Percentiles rank a stretch among this genome's conserved stretches.
phyloP scores from a whole-genome alignment of 2,329 filamentous ascomycete species.

The Plectosphaerella plurivora region DNA sequence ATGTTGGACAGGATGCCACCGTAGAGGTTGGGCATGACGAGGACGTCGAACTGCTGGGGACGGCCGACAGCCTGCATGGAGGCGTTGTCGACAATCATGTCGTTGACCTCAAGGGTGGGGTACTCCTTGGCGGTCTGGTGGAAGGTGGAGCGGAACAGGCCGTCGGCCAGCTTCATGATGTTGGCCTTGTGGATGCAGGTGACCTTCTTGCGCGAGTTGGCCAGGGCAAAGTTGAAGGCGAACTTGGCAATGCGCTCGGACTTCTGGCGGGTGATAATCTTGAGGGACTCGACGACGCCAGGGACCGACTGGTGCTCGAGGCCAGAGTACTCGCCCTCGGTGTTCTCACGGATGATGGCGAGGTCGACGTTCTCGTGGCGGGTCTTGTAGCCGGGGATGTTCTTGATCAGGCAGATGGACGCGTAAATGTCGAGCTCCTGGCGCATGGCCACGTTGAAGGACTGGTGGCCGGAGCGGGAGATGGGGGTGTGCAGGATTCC shows the following conservation, averaged over 20 bases:
- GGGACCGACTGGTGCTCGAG: constrained; percentile 97
- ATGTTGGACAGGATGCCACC: constrained; percentile 99
- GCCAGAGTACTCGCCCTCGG: constrained; percentile 98
- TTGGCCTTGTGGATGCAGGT: constrained; percentile 99
- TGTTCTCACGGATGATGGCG: constrained; percentile 98
- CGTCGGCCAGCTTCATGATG: constrained; percentile 99
- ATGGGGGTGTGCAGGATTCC: constrained; percentile 98
- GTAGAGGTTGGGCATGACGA: constrained; percentile 99
- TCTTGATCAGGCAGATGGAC: constrained; percentile 97
- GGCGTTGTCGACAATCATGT: constrained; percentile 99
- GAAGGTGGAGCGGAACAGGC: constrained; percentile 97
- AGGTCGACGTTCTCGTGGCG: constrained; percentile 97
- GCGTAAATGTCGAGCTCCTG: constrained; percentile 99
- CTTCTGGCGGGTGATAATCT: constrained; percentile 99
- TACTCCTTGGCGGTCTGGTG: constrained; percentile 91
- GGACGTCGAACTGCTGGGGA: constrained; percentile 98
- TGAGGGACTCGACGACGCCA: constrained; percentile 97
- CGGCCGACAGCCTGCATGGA: constrained; percentile 97
- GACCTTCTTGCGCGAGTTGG: constrained; percentile 99
- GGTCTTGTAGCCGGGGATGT: constrained; percentile 98
- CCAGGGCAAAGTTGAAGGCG: constrained; percentile 93
- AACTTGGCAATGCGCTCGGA: constrained; percentile 99
- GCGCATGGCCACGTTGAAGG: constrained; percentile 98
- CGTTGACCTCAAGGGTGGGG: constrained; percentile 90
- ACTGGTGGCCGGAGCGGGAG: constrained; percentile 94